Base-by-base conservation (phyloP, 257 asterid species). In the Solanum chiquidenum region DNA sequence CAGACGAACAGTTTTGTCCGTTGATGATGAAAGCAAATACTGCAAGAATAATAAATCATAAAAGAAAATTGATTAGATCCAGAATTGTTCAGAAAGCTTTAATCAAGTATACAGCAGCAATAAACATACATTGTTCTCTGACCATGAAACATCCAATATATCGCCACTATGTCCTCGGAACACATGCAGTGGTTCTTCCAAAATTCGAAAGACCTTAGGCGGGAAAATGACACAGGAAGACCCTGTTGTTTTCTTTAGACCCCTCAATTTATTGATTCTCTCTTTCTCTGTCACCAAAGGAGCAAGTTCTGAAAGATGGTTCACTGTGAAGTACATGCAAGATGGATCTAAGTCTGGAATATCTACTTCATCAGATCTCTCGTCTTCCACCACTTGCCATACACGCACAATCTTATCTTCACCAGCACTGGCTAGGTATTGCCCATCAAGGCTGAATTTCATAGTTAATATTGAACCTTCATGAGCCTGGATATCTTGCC, bases 371-470 rank as follows among this genome's bases (percentile, higher is more conserved):
- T 93, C 90, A 8, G 91, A 91, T 92, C 96, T 93, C 85, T 94
- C 98, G 52, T 93, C 97, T 91, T 94, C 98, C 89, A 94, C 93
- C 85, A 95, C 96, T 91, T 92, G 91, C 99, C 99, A 96, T 12
- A 96, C 88, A 62, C 91, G 93, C 84, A 96, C 93, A 87, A 93
- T 49, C 93, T 87, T 91, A 92, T 96, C 99, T 86, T 94, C 98
- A 42, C 99, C 99, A 1, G 98, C 98, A 84, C 94, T 95, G 23
- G 98, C 98, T 25, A 96, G 88, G 79, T 90, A 93, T 84, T 91
- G 96, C 23, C 98, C 99, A 33, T 94, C 98, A 20, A 35, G 94
- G 88, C 98, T 95, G 89, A 96, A 96, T 89, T 95, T 96, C 99
- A 96, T 96, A 2, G 97, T 49, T 92, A 94, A 89, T 27, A 96